A percentile compares a stretch with the other conserved stretches of the same genome.
Conservation (phyloP, 306 rosid genomes). For the Dicorynia guianensis region DNA sequence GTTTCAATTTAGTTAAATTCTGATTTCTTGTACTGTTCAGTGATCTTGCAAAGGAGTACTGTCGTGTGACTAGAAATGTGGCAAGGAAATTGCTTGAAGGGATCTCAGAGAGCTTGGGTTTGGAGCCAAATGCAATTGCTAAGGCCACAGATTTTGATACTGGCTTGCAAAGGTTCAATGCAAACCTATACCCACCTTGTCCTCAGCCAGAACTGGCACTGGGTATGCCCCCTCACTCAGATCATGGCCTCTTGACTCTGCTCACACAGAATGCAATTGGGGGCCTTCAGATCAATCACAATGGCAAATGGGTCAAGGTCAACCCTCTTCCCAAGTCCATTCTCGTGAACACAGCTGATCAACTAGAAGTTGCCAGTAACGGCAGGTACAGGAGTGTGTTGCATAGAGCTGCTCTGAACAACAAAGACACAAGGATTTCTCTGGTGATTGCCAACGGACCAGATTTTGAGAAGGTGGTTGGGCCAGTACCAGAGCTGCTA, state of each 20-base stretch:
- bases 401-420: conserved; percentile 55
- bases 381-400: conserved; percentile 54
- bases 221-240: conserved; percentile 74
- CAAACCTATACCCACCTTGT: conserved; percentile 70
- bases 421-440: conserved; percentile 50
- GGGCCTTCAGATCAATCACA: conserved; percentile 70
- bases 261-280: conserved; percentile 60
- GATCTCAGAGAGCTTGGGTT: conserved; percentile 62
- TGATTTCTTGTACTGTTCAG: conserved; percentile 8
- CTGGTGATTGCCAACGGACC: conserved; percentile 54
- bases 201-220: conserved; percentile 71
- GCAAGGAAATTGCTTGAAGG: conserved; percentile 47
- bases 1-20: too few species aligned
- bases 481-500: conserved; percentile 40
- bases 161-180: conserved; percentile 47
- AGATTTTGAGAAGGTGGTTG: conserved; percentile 42
- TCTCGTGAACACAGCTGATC: conserved; percentile 63
- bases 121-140: conserved; percentile 43
- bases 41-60: conserved; percentile 50
- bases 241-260: conserved; percentile 58
- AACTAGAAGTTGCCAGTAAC: conserved; percentile 70
- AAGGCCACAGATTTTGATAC: conserved; percentile 47
- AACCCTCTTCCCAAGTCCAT: conserved; percentile 51
- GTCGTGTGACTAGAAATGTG: conserved; percentile 33
- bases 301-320: conserved; percentile 63